A percentile compares a stretch with the other conserved stretches of the same genome.
These are phyloP conservation scores for Stephania japonica DNA, from an alignment of 164 flowering plant genomes.

Conservation along the genomic window DNA sequence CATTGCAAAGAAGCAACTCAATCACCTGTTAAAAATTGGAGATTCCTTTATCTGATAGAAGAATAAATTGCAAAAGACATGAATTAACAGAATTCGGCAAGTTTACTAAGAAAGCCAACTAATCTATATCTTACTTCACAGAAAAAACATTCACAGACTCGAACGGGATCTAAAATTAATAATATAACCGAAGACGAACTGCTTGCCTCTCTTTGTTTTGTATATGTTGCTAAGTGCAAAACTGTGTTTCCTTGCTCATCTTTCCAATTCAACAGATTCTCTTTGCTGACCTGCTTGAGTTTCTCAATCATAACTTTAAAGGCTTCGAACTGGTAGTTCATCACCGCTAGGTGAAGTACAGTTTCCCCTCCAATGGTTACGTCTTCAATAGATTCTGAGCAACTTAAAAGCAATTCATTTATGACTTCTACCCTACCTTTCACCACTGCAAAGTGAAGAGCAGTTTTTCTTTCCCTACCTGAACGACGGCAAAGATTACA, in stretches of 20 bases:
- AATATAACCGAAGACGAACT: neutral
- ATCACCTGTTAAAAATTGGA: neutral
- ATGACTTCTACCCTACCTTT: slow-evolving; percentile 28
- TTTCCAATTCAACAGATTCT: slow-evolving; percentile 18
- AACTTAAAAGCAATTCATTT: slow-evolving; percentile 17
- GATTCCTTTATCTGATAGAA: too few relatives aligned
- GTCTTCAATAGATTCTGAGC: slow-evolving; percentile 21
- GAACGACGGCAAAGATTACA: slow-evolving; percentile 16
- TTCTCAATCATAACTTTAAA: slow-evolving; percentile 18
- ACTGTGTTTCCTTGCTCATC: slow-evolving; percentile 34
- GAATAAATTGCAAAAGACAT: neutral
- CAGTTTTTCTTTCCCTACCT: slow-evolving; percentile 24
- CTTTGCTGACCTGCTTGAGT: slow-evolving; percentile 12
- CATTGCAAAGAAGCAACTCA: slow-evolving; percentile 16
- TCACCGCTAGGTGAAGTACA: slow-evolving; percentile 41
- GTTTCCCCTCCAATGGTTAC: slow-evolving; percentile 25
- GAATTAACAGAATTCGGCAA: neutral
- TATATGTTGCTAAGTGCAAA: slow-evolving; percentile 33
- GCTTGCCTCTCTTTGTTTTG: slow-evolving; percentile 28
- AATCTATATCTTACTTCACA: neutral
- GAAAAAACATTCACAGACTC: too few relatives aligned
- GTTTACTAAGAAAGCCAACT: neutral
- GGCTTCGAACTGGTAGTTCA: slow-evolving; percentile 25
- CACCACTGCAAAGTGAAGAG: slow-evolving; percentile 32
- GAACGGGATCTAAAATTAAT: too few relatives aligned